A percentile compares a stretch with the other conserved stretches of the same genome.
Conservation (phyloP, 2,329 filamentous ascomycete genomes). For the Paraphoma sp. region DNA sequence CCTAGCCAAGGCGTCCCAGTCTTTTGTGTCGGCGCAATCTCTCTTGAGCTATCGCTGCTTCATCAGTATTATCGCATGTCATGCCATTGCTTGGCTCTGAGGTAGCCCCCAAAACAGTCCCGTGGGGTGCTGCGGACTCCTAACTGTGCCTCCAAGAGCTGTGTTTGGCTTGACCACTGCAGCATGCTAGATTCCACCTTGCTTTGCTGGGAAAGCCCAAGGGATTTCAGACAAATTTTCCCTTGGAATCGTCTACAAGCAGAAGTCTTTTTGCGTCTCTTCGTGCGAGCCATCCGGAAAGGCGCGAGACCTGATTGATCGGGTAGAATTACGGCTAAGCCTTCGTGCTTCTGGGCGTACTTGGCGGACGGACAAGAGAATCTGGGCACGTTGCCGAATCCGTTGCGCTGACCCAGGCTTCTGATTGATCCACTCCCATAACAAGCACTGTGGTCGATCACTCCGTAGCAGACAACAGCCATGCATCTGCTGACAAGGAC, state of each 20-base stretch:
- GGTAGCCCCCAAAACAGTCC: slow-evolving; percentile 18
- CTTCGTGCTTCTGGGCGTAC: slow-evolving; percentile 21
- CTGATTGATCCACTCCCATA: slow-evolving; percentile 18
- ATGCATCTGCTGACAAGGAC: slow-evolving; percentile 12
- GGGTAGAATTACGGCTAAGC: no score
- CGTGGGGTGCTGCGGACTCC: slow-evolving; percentile 9
- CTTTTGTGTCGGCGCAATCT: slow-evolving; percentile 14
- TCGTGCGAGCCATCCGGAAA: no score
- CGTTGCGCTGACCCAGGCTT: slow-evolving; percentile 20
- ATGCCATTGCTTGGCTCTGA: slow-evolving; percentile 34
- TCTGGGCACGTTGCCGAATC: neutral
- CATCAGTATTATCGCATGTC: slow-evolving; percentile 21
- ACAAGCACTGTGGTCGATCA: slow-evolving; percentile 14
- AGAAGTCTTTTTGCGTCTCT: no score
- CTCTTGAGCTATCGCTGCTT: slow-evolving; percentile 12
- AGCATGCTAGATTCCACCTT: no score
- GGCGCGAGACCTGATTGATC: no score
- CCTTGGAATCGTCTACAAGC: no score
- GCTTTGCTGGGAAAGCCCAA: no score
- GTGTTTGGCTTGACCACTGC: no score
- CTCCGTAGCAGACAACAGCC: slow-evolving; percentile 21
- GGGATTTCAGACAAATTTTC: no score
- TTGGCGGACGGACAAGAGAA: slow-evolving; percentile 23
- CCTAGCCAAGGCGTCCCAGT: slow-evolving; percentile 26
- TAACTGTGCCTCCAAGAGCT: neutral